Percentiles rank a stretch among this genome's conserved stretches.
phyloP scores from a whole-genome alignment of 441 rosid genomes.

The Syzygium malaccense region DNA sequence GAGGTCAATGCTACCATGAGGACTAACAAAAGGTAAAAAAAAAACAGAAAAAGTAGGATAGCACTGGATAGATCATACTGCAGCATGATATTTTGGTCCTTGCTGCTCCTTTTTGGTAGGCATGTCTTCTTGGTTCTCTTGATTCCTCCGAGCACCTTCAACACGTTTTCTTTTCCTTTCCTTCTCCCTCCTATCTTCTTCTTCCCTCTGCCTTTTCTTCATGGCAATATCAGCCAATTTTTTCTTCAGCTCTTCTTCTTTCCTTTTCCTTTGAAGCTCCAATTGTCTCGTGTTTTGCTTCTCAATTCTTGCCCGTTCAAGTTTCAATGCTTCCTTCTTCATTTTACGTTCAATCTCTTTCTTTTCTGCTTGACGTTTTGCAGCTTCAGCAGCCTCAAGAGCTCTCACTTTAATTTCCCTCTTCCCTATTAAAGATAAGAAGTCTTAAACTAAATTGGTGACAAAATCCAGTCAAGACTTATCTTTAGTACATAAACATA shows the following conservation, averaged over 20 bases:
- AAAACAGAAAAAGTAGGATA: background rate
- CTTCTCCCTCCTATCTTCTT: conserved; percentile 56
- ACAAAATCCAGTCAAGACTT: background rate
- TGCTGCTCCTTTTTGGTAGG: conserved; percentile 36
- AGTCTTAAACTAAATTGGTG: background rate
- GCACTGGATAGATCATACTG: conserved; percentile 23
- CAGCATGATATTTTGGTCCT: conserved; percentile 32
- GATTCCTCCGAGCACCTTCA: conserved; percentile 54
- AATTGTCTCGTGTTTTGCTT: conserved; percentile 54
- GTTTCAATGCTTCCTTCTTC: conserved; percentile 79
- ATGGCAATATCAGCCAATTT: conserved; percentile 67
- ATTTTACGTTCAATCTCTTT: conserved; percentile 78
- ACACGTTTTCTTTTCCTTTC: conserved; percentile 63
- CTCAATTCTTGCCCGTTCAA: conserved; percentile 70
- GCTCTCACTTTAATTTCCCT: conserved; percentile 89
- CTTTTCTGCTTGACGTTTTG: conserved; percentile 74
- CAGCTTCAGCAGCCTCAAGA: conserved; percentile 85
- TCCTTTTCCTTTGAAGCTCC: conserved; percentile 64
- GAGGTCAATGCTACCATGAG: conserved; percentile 6
- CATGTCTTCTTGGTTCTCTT: conserved; percentile 34
- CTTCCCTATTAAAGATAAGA: conserved; percentile 44
- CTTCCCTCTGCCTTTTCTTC: conserved; percentile 74
- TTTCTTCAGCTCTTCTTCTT: conserved; percentile 74
- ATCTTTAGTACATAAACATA: background rate
- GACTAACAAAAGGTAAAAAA: background rate